phyloP scores from a whole-genome alignment of 495 filamentous ascomycete species.

The Podospora conica region DNA sequence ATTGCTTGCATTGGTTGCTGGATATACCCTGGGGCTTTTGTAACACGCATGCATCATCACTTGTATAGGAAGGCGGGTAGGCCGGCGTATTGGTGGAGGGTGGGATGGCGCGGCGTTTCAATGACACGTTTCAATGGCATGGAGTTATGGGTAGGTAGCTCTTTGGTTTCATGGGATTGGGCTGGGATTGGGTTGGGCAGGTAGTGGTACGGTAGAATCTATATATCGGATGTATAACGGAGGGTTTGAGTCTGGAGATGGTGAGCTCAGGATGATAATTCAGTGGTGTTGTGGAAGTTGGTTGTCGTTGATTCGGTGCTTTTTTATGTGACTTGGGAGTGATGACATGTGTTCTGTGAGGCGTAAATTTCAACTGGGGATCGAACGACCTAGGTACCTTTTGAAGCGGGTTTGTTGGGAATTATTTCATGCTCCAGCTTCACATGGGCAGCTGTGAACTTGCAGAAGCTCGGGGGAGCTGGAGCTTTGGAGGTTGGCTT shows the following conservation, averaged over 20 bases:
- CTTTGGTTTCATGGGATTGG: not conserved
- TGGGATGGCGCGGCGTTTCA: not conserved
- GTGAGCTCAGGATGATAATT: not conserved
- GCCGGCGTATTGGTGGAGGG: not conserved
- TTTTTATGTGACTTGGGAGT: not conserved
- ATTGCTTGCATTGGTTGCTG: slow-evolving; percentile 7
- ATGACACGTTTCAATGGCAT: too few relatives aligned
- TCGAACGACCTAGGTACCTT: not conserved
- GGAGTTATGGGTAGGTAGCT: slow-evolving; percentile 3
- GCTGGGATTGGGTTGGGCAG: not conserved
- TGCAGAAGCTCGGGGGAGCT: not conserved
- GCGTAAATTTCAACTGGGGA: not conserved
- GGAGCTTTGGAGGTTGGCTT: not conserved
- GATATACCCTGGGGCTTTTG: slow-evolving; percentile 11
- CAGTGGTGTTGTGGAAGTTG: not conserved
- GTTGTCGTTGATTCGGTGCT: not conserved
- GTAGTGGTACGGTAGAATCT: not conserved
- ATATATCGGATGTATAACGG: not conserved
- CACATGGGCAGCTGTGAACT: not conserved
- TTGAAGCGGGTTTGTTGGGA: too few relatives aligned
- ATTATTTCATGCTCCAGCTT: not conserved
- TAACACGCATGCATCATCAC: slow-evolving; percentile 2
- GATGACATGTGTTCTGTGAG: not conserved
- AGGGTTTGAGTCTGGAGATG: not conserved
- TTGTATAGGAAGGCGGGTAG: slow-evolving; percentile 5